Evolutionary conservation across 257 asterid genomes (phyloP).

Genomic region (Lycium ferocissimum): DNA sequence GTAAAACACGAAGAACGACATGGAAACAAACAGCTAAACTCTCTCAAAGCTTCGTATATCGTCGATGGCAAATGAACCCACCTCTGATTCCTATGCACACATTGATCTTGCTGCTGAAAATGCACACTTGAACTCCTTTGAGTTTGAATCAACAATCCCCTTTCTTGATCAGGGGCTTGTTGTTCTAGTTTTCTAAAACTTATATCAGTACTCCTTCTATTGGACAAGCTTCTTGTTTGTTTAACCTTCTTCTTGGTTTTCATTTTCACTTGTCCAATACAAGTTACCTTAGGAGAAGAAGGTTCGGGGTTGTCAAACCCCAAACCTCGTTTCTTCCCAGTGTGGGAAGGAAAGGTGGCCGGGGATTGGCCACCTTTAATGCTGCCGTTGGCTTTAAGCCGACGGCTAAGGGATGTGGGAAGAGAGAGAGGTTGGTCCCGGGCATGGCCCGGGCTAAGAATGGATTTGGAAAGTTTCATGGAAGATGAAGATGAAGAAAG

Average conservation of each 20-base stretch:
- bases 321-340: constrained; percentile 63
- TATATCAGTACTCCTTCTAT: constrained; percentile 59
- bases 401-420: constrained; percentile 80
- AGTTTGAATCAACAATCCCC: constrained; percentile 25
- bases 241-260: constrained; percentile 80
- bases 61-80: constrained; percentile 93
- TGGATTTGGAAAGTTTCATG: constrained; percentile 55
- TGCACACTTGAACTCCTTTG: constrained; percentile 50
- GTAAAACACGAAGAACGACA: constrained; percentile 73
- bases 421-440: constrained; percentile 68
- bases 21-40: constrained; percentile 83
- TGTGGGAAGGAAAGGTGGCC: constrained; percentile 45
- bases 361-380: constrained; percentile 86
- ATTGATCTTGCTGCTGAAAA: constrained; percentile 51
- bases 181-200: constrained; percentile 65
- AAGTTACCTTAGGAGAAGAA: constrained; percentile 94
- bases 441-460: constrained; percentile 55
- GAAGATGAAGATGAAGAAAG: constrained; percentile 52
- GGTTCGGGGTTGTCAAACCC: constrained; percentile 88
- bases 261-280: constrained; percentile 94
- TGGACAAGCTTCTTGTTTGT: constrained; percentile 69
- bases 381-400: constrained; percentile 76
- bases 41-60: constrained; percentile 80
- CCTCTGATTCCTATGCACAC: constrained; percentile 69
- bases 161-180: constrained; percentile 33